phyloP scores from a whole-genome alignment of 768 basidiomycete genomes.

The Lactarius psammicola region DNA sequence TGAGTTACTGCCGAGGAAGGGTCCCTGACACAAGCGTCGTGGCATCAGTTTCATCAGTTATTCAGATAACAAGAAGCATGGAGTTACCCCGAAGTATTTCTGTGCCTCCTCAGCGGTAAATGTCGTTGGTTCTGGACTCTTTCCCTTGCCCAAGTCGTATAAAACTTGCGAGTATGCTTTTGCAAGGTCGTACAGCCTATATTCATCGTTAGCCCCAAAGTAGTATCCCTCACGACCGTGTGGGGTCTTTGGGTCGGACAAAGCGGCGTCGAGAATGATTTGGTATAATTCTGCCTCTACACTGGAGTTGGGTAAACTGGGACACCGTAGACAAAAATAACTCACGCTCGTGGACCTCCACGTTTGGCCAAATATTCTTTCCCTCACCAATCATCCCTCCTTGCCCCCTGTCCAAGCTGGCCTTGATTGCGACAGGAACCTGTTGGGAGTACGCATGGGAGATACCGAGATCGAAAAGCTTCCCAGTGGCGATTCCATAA shows the following conservation, averaged over 20 bases:
- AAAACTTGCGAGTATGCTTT: slow-evolving; percentile 39
- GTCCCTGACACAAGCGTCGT: slow-evolving; percentile 14
- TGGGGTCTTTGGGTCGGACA: slow-evolving; percentile 29
- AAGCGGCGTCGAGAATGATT: slow-evolving; percentile 42
- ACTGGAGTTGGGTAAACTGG: background rate
- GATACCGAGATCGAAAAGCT: slow-evolving; percentile 50
- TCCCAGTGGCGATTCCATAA: slow-evolving; percentile 51
- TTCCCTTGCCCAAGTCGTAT: slow-evolving; percentile 35
- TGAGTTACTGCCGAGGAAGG: slow-evolving; percentile 38
- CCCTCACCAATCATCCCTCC: slow-evolving; percentile 59
- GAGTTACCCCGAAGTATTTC: slow-evolving; percentile 38
- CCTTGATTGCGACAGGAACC: slow-evolving; percentile 49
- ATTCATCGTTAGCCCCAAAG: slow-evolving; percentile 38
- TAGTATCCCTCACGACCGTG: slow-evolving; percentile 41
- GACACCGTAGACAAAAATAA: background rate
- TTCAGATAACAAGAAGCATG: background rate
- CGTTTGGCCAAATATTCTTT: slow-evolving; percentile 57
- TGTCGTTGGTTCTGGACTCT: slow-evolving; percentile 42
- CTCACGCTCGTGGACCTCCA: slow-evolving; percentile 54
- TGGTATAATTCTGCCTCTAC: slow-evolving; percentile 47
- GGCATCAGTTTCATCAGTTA: background rate
- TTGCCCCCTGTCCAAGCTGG: slow-evolving; percentile 46
- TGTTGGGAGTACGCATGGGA: slow-evolving; percentile 53
- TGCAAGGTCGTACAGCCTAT: slow-evolving; percentile 37
- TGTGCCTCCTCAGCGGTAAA: slow-evolving; percentile 44